Percentiles rank a stretch among this genome's conserved stretches.
Evolutionary conservation across 2,329 filamentous ascomycete genomes (phyloP).

Genomic region (Paecilomyces niveus): DNA sequence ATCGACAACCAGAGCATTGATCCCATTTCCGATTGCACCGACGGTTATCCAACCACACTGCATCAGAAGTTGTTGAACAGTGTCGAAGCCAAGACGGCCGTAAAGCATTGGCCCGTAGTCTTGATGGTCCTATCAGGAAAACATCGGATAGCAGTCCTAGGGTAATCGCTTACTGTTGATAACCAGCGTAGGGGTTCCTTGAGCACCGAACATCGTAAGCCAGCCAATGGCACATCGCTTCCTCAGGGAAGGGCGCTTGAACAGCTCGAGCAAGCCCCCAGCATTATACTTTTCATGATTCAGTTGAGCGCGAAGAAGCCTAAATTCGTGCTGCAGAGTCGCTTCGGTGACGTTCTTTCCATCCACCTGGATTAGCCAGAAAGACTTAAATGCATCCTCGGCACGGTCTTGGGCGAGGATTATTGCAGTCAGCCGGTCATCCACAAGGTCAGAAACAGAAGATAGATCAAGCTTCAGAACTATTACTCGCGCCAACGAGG

Average conservation of each 20-base stretch:
- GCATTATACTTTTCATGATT: slow-evolving; percentile 4
- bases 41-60: neutral
- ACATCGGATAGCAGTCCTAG: neutral
- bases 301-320: slow-evolving; percentile 17
- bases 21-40: slow-evolving; percentile 7
- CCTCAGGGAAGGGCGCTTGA: slow-evolving; percentile 7
- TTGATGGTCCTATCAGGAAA: neutral
- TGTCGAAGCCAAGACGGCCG: slow-evolving; percentile 2
- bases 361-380: slow-evolving; percentile 2
- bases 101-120: slow-evolving; percentile 5
- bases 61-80: slow-evolving; percentile 1
- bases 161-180: slow-evolving; percentile 2
- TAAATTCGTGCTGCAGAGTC: slow-evolving; percentile 16
- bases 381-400: slow-evolving; percentile 9
- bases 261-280: slow-evolving; percentile 6
- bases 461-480: slow-evolving; percentile 3
- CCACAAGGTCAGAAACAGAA: neutral
- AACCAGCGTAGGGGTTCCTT: slow-evolving; percentile 4
- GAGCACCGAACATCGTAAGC: slow-evolving; percentile 1
- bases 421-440: neutral
- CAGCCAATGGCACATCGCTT: slow-evolving; percentile 9
- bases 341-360: slow-evolving; percentile 7
- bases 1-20: slow-evolving; percentile 9
- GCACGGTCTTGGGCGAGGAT: slow-evolving; percentile 13
- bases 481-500: slow-evolving; percentile 15